Conservation (phyloP, 164 flowering plant species). For the Stephania cephalantha region DNA sequence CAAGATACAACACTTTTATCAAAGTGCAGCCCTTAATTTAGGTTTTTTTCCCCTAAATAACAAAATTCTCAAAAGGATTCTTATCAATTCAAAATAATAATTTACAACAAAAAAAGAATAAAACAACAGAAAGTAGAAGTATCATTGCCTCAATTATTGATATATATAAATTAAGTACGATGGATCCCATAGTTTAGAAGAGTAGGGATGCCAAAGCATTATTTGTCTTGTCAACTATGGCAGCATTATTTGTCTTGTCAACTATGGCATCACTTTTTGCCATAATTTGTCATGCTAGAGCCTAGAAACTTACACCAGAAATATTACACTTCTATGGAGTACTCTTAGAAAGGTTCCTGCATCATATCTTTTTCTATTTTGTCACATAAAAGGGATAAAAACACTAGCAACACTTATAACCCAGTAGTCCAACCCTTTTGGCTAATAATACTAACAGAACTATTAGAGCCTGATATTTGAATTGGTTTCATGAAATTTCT, state of each 20-base stretch:
- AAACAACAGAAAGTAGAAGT: neutral
- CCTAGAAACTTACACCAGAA: too few relatives aligned
- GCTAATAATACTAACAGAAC: neutral
- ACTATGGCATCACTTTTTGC: neutral
- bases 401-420: neutral
- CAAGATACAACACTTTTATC: conserved; percentile 5
- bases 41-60: neutral
- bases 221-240: neutral
- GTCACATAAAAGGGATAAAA: neutral
- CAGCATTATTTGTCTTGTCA: neutral
- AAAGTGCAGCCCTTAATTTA: neutral
- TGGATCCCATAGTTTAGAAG: neutral
- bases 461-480: neutral
- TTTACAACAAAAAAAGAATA: neutral
- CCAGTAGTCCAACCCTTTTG: neutral
- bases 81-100: neutral
- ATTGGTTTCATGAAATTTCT: neutral
- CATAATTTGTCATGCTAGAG: too few relatives aligned
- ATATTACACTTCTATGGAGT: too few relatives aligned
- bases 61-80: neutral
- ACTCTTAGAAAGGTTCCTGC: neutral
- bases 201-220: neutral
- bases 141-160: neutral
- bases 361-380: neutral
- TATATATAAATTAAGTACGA: neutral